phyloP scores from a whole-genome alignment of 192 early-diverging fungal genomes.

The Umbelopsis isabellina region DNA sequence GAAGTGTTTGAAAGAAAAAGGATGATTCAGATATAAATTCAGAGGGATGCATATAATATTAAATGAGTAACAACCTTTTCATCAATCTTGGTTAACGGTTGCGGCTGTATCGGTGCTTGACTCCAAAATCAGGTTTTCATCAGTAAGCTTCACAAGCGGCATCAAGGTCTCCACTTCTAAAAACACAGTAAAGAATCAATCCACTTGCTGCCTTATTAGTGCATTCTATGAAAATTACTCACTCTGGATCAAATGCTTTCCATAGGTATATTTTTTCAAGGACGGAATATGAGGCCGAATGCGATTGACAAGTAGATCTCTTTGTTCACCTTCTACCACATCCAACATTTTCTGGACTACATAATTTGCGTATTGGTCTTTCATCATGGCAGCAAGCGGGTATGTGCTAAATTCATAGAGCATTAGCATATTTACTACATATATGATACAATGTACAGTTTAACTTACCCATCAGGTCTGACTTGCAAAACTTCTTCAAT shows the following conservation, averaged over 20 bases:
- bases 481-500: conserved; percentile 93
- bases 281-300: conserved; percentile 90
- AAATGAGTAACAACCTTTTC: neutral
- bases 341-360: conserved; percentile 99
- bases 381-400: conserved; percentile 94
- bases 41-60: neutral
- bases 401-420: conserved; percentile 58
- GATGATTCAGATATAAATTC: neutral
- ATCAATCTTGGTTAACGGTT: neutral
- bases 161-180: conserved; percentile 26
- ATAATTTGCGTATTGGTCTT: conserved; percentile 99
- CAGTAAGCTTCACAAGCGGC: conserved; percentile 1
- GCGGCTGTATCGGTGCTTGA: neutral
- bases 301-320: conserved; percentile 81
- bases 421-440: neutral
- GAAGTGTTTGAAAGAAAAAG: neutral
- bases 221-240: conserved; percentile 21
- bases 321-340: conserved; percentile 88
- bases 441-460: neutral
- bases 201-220: neutral
- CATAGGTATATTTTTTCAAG: conserved; percentile 96
- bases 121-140: neutral
- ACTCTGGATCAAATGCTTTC: conserved; percentile 90
- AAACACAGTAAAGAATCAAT: neutral
- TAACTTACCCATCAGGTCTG: conserved; percentile 74